Percentiles rank a stretch among this genome's conserved stretches.
Evolutionary conservation across 768 basidiomycete genomes (phyloP).

Genomic region (Tricholoma furcatifolium): DNA sequence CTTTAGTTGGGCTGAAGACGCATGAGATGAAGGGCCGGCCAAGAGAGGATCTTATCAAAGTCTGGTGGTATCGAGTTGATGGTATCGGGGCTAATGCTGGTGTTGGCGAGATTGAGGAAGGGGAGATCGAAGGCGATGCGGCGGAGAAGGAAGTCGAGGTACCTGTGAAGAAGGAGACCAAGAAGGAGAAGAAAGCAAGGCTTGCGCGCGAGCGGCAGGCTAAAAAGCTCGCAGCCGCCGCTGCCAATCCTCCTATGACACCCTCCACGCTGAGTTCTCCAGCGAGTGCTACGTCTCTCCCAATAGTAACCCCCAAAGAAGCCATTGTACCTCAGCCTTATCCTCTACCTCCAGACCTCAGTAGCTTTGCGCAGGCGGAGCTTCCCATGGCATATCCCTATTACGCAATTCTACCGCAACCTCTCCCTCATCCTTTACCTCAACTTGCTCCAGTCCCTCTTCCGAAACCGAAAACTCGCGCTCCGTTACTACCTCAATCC

Average conservation of each 20-base stretch:
- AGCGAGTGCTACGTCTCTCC: background rate
- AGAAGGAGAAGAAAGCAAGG: slow-evolving; percentile 28
- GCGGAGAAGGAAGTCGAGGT: slow-evolving; percentile 21
- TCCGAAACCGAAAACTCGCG: background rate
- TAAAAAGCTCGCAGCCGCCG: slow-evolving; percentile 16
- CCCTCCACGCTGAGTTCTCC: background rate
- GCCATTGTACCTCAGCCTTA: background rate
- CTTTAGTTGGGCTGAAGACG: slow-evolving; percentile 26
- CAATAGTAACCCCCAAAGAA: background rate
- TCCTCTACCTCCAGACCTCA: background rate
- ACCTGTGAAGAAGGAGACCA: slow-evolving; percentile 28
- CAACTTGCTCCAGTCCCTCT: background rate
- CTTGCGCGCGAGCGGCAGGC: slow-evolving; percentile 18
- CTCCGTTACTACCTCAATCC: slow-evolving; percentile 12
- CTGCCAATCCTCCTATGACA: background rate
- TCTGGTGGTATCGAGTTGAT: slow-evolving; percentile 50
- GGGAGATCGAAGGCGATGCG: slow-evolving; percentile 45
- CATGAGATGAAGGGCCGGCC: slow-evolving; percentile 42
- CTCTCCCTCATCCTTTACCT: slow-evolving; percentile 7
- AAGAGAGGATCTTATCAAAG: slow-evolving; percentile 42
- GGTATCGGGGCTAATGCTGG: slow-evolving; percentile 37
- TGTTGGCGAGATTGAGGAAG: slow-evolving; percentile 48
- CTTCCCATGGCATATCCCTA: slow-evolving; percentile 4
- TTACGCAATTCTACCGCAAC: slow-evolving; percentile 2
- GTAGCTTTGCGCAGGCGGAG: background rate